Evolutionary conservation across 2,329 filamentous ascomycete genomes (phyloP).

Genomic region (Cladophialophora immunda): DNA sequence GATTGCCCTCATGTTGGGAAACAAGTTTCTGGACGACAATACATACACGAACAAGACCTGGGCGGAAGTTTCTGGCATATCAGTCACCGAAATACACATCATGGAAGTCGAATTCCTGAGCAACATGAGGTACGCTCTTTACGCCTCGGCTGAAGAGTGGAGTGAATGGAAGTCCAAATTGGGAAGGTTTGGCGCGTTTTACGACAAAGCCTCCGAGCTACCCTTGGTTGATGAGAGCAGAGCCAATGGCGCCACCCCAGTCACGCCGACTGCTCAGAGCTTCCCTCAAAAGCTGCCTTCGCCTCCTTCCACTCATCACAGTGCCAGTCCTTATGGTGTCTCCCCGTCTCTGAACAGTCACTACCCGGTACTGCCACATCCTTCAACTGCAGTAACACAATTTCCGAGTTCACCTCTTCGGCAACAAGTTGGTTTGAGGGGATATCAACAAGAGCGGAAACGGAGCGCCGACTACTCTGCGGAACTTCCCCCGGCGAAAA

Average conservation of each 20-base stretch:
- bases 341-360: constrained; percentile 26
- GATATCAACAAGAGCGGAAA: constrained; percentile 62
- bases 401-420: constrained; percentile 38
- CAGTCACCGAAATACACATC: constrained; percentile 93
- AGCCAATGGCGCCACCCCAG: constrained; percentile 34
- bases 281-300: constrained; percentile 45
- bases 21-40: constrained; percentile 98
- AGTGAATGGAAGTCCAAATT: constrained; percentile 84
- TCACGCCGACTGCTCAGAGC: constrained; percentile 44
- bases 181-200: constrained; percentile 82
- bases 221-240: constrained; percentile 42
- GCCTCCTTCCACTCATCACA: constrained; percentile 38
- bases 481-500: constrained; percentile 67
- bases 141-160: constrained; percentile 88
- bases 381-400: constrained; percentile 31
- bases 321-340: constrained; percentile 25
- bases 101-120: constrained; percentile 99
- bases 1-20: constrained; percentile 95
- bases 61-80: constrained; percentile 96
- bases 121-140: constrained; percentile 95
- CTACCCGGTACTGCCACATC: constrained; percentile 38
- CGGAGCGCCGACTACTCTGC: constrained; percentile 64
- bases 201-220: constrained; percentile 70
- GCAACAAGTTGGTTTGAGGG: constrained; percentile 33
- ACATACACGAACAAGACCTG: constrained; percentile 99